Evolutionary conservation across 345 rosid species (phyloP).

Genomic region (Acer campestre): DNA sequence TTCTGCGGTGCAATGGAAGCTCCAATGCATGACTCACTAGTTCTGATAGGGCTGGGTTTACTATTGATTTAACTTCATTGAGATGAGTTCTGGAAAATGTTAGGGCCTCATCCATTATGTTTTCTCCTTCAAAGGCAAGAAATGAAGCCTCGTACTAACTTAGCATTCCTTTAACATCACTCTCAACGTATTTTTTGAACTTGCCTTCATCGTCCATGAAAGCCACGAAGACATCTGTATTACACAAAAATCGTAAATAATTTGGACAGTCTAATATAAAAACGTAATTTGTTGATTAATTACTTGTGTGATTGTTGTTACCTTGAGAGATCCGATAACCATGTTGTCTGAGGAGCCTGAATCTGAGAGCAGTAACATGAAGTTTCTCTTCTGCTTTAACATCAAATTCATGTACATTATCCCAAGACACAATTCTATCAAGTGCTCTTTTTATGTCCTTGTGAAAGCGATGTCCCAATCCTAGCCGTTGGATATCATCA

Average conservation of each 20-base stretch:
- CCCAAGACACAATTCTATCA: constrained; percentile 4
- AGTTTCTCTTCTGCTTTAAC: constrained; percentile 18
- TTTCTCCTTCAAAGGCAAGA: constrained; percentile 40
- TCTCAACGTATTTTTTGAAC: not conserved
- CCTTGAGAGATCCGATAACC: constrained; percentile 47
- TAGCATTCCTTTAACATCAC: constrained; percentile 36
- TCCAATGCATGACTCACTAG: constrained; percentile 38
- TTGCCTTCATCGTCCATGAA: constrained; percentile 33
- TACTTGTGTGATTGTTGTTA: too few relatives aligned
- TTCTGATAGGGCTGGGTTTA: constrained; percentile 3
- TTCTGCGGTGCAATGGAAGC: constrained; percentile 37
- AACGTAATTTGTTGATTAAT: too few relatives aligned
- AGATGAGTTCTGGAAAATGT: constrained; percentile 24
- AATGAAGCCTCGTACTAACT: constrained; percentile 49
- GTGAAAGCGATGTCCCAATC: constrained; percentile 36
- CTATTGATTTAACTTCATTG: not conserved
- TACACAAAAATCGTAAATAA: too few relatives aligned
- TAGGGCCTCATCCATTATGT: constrained; percentile 28
- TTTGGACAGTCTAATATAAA: too few relatives aligned
- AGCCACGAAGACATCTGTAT: constrained; percentile 34
- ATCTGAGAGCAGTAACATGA: constrained; percentile 38
- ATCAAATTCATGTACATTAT: not conserved
- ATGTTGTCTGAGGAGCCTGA: constrained; percentile 48
- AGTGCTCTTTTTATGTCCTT: constrained; percentile 33
- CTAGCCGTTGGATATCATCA: constrained; percentile 48